phyloP scores from a whole-genome alignment of 192 early-diverging fungal species.

The Allomyces macrogynus region DNA sequence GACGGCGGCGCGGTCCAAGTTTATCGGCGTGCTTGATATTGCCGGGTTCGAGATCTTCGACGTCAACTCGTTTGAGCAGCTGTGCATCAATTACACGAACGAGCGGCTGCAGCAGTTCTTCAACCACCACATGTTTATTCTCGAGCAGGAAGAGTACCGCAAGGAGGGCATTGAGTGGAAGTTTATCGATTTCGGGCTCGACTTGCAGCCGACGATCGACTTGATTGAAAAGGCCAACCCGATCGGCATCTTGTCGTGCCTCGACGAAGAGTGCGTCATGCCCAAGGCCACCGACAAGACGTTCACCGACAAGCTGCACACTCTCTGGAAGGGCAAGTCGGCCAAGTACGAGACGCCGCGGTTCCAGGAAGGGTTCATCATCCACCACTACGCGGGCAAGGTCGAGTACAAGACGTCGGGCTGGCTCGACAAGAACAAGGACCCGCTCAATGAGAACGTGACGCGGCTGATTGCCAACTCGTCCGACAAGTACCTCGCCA shows the following conservation, averaged over 20 bases:
- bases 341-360: conserved; percentile 70
- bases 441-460: conserved; percentile 87
- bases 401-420: conserved; percentile 79
- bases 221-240: conserved; percentile 95
- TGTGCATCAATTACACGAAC: conserved; percentile 99
- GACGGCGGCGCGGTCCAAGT: conserved; percentile 46
- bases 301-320: conserved; percentile 77
- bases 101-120: conserved; percentile 98
- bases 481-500: conserved; percentile 51
- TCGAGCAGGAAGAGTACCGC: conserved; percentile 96
- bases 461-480: conserved; percentile 69
- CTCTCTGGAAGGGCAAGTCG: conserved; percentile 68
- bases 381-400: conserved; percentile 87
- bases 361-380: conserved; percentile 72
- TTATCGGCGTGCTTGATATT: conserved; percentile 97
- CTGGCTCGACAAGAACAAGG: conserved; percentile 98
- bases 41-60: conserved; percentile 98
- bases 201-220: conserved; percentile 94
- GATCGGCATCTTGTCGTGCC: conserved; percentile 80
- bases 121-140: conserved; percentile 97
- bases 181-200: conserved; percentile 92
- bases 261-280: conserved; percentile 98
- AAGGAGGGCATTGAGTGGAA: conserved; percentile 95
- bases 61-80: conserved; percentile 92
- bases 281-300: conserved; percentile 86